Evolutionary conservation across 805 yeast genomes (phyloP).

Genomic region (Helenozyma baotianmanensis): DNA sequence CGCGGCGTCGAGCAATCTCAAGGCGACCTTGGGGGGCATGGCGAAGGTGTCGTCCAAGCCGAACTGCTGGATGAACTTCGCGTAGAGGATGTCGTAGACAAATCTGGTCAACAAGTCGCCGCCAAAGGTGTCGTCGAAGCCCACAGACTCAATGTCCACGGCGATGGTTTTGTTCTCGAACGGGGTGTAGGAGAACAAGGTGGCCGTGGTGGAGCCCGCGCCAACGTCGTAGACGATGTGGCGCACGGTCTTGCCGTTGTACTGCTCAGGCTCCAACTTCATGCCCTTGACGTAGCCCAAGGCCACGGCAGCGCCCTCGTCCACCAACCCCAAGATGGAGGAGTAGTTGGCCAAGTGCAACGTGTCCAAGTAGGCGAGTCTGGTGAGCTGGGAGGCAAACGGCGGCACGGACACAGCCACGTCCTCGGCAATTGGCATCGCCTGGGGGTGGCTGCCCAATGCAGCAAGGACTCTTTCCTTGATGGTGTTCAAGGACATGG

Average conservation of each 20-base stretch:
- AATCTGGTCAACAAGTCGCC: slow-evolving; percentile 71
- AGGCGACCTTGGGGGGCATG: slow-evolving; percentile 55
- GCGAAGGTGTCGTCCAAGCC: slow-evolving; percentile 35
- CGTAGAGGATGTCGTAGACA: slow-evolving; percentile 56
- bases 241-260: slow-evolving; percentile 40
- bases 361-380: slow-evolving; percentile 69
- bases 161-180: slow-evolving; percentile 36
- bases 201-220: slow-evolving; percentile 84
- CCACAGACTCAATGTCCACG: slow-evolving; percentile 68
- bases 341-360: slow-evolving; percentile 62
- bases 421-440: slow-evolving; percentile 51
- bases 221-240: slow-evolving; percentile 87
- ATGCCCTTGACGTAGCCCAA: slow-evolving; percentile 67
- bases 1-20: slow-evolving; percentile 73
- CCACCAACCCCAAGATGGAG: slow-evolving; percentile 63
- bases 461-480: slow-evolving; percentile 58
- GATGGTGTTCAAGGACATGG: slow-evolving; percentile 73
- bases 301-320: slow-evolving; percentile 92
- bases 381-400: slow-evolving; percentile 56
- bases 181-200: slow-evolving; percentile 64
- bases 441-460: slow-evolving; percentile 48
- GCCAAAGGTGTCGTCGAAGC: slow-evolving; percentile 63
- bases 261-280: slow-evolving; percentile 31
- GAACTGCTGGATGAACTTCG: slow-evolving; percentile 48
- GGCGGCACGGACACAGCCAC: slow-evolving; percentile 78